Base-by-base conservation (phyloP, 208 protist species). In the Leishmania martiniquensis region DNA sequence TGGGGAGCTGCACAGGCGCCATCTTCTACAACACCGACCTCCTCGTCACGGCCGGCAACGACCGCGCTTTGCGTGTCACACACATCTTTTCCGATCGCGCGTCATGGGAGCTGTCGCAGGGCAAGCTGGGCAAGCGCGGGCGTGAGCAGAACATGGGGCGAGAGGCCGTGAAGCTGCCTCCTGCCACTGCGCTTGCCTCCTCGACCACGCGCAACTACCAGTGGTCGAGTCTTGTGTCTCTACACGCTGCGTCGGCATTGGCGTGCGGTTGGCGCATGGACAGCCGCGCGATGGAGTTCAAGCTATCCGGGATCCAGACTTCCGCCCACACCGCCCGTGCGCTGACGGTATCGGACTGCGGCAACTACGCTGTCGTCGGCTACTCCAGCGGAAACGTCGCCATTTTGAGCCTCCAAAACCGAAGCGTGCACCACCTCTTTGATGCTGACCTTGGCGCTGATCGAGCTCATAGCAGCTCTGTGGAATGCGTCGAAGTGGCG, bases 31-130 rank as follows among this genome's bases (percentile, higher is more conserved):
- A 97, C 77, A 80, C 68, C 42, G 91, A 96, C 69, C 84, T 97
- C 6, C 82, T 98, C 42, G 70, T 98, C 57, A 97, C 93, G 32
- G 87, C 89, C 54, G 93, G 93, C 29, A 77, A 75, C 45, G 95
- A 98, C 77, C 88, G 88, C 10, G 83, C 93, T 20, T 51, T 98
- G 67, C 91, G 95, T 68, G 89, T 93, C n/a, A 96, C 92, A 20
- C 93, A 98, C 85, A 84, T 97, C 65, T 97, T 98, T 81, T 91
- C 87, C 22, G 95, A 98, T 80, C 90, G 93, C 49, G 92, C 93
- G 17, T 95, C 89, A 55, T 95, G 93, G 91, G 93, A 97, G 83
- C 80, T 98, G 63, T 98, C 95, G 59, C 95, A 98, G 76, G 91
- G 76, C n/a, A 91, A 90, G 62, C 78, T 97, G n/a, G 89, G 91